phyloP scores from a whole-genome alignment of 495 filamentous ascomycete species.

The Penicillium desertorum region DNA sequence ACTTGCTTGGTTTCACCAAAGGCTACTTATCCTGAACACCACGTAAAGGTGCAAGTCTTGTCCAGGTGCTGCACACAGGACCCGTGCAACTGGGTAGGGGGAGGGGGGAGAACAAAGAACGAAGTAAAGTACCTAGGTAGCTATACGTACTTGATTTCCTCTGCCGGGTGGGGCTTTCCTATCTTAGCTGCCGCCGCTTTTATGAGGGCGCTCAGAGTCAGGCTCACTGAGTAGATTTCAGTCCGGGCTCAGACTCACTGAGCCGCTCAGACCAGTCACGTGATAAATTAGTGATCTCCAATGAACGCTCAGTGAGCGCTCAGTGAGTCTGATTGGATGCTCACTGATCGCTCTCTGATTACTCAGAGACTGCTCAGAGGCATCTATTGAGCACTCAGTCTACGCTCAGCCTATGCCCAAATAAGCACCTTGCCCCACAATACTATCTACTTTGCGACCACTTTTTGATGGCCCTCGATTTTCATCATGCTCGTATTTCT shows the following conservation, averaged over 20 bases:
- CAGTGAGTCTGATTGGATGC: no score
- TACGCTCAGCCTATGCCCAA: neutral
- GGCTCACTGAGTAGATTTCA: constrained; percentile 26
- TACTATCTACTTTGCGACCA: no score
- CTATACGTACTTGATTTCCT: constrained; percentile 1
- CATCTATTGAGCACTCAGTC: constrained; percentile 15
- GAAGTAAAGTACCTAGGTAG: neutral
- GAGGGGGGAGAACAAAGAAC: no score
- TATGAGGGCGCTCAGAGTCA: constrained; percentile 33
- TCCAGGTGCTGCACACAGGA: neutral
- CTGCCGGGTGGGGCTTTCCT: constrained; percentile 13
- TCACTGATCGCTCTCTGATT: neutral
- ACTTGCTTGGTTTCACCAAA: neutral
- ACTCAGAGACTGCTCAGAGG: constrained; percentile 5
- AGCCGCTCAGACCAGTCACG: neutral
- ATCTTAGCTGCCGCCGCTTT: constrained; percentile 24
- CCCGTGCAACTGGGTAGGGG: neutral
- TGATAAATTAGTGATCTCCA: no score
- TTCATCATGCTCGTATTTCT: no score
- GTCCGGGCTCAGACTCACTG: constrained; percentile 13
- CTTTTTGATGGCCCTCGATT: no score
- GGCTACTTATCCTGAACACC: neutral
- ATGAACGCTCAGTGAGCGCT: no score
- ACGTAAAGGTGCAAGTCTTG: neutral
- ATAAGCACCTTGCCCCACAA: no score